These are phyloP conservation scores for Saccharomyces pastorianus DNA, from an alignment of 1,139 yeast species.

Conservation along the genomic window DNA sequence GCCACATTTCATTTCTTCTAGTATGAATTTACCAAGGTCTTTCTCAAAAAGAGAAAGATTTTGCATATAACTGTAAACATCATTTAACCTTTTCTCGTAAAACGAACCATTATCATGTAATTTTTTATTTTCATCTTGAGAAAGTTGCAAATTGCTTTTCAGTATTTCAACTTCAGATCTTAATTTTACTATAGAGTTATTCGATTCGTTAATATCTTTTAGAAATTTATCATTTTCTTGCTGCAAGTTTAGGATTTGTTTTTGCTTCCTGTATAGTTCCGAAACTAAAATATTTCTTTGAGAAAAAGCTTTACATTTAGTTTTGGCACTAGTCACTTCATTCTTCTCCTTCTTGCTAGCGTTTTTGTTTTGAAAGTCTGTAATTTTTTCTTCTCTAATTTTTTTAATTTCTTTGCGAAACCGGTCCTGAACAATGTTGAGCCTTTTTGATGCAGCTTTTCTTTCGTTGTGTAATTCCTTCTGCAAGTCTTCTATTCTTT, in stretches of 20 bases:
- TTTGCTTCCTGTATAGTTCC: neutral
- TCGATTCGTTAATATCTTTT: neutral
- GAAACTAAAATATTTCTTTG: neutral
- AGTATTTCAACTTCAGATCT: neutral
- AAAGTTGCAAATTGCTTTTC: neutral
- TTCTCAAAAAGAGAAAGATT: neutral
- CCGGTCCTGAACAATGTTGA: neutral
- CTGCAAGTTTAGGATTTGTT: neutral
- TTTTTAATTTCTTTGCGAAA: neutral
- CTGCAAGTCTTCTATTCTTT: neutral
- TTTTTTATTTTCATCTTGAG: neutral
- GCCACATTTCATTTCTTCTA: neutral
- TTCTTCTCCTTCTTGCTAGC: neutral
- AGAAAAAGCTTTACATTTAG: neutral
- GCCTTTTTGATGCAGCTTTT: neutral
- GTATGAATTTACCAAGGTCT: neutral
- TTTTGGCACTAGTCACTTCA: neutral
- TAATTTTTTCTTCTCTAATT: neutral
- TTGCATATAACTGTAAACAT: neutral
- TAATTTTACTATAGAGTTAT: neutral
- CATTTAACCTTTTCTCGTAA: neutral
- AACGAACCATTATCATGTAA: neutral
- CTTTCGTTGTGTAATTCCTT: neutral
- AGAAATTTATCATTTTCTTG: neutral
- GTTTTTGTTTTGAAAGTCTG: neutral